Percentiles rank a stretch among this genome's conserved stretches.
Conservation (phyloP, 1,139 yeast genomes). For the Petasospora rhodanensis region DNA sequence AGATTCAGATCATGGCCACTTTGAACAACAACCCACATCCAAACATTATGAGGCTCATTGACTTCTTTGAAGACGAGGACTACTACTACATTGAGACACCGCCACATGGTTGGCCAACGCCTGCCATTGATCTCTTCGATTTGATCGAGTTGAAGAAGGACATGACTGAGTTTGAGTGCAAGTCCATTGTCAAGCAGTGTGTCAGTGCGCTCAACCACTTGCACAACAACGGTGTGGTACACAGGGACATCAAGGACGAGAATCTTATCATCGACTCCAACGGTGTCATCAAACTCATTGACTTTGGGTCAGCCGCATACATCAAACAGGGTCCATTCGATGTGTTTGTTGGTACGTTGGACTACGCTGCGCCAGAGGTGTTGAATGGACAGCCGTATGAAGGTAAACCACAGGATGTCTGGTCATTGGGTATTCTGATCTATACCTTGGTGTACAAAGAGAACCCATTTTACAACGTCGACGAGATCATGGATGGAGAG, state of each 20-base stretch:
- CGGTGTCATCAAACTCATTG: constrained; percentile 78
- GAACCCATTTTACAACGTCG: constrained; percentile 91
- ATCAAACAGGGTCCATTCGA: constrained; percentile 90
- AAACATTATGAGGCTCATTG: constrained; percentile 76
- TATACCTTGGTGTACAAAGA: constrained; percentile 92
- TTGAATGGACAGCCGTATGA: constrained; percentile 81
- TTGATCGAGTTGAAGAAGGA: constrained; percentile 78
- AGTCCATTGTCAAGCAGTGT: constrained; percentile 73
- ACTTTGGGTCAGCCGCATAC: constrained; percentile 94
- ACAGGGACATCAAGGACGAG: constrained; percentile 93
- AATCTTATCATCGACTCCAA: constrained; percentile 81
- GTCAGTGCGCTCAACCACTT: constrained; percentile 74
- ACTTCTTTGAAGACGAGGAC: constrained; percentile 86
- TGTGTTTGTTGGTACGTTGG: constrained; percentile 94
- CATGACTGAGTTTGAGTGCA: constrained; percentile 74
- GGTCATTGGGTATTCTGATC: constrained; percentile 91
- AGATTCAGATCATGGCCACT: constrained; percentile 85
- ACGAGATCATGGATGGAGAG: constrained; percentile 90
- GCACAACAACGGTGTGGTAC: constrained; percentile 84
- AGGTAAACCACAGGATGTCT: constrained; percentile 92
- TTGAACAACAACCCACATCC: constrained; percentile 77
- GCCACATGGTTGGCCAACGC: constrained; percentile 74
- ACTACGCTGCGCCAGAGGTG: constrained; percentile 96
- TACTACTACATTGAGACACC: constrained; percentile 89
- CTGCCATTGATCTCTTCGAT: constrained; percentile 90